A percentile compares a stretch with the other conserved stretches of the same genome.
Evolutionary conservation across 1,284 basidiomycete species (phyloP).

Genomic region (Termitomyces sp.): DNA sequence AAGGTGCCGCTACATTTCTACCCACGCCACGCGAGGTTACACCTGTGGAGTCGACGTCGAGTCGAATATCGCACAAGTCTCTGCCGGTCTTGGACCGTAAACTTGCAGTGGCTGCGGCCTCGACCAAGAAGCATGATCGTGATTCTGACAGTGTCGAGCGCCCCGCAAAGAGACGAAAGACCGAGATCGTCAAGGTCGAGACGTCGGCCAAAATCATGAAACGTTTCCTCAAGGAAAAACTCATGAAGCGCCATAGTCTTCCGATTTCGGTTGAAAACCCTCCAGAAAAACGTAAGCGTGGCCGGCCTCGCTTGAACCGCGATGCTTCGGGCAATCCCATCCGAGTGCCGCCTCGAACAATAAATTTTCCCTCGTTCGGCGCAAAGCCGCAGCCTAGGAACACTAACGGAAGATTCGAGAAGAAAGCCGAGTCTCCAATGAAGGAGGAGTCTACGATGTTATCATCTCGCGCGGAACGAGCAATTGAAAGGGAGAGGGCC

Average conservation of each 20-base stretch:
- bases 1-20: constrained; percentile 37
- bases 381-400: constrained; percentile 32
- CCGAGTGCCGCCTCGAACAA: constrained; percentile 15
- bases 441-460: constrained; percentile 25
- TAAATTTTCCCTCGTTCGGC: neutral
- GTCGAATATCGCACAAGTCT: constrained; percentile 45
- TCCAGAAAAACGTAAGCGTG: constrained; percentile 32
- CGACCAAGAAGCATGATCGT: constrained; percentile 27
- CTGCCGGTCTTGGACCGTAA: constrained; percentile 51
- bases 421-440: constrained; percentile 33
- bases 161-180: constrained; percentile 41
- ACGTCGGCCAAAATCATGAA: constrained; percentile 12
- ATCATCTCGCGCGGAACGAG: constrained; percentile 36
- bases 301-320: constrained; percentile 32
- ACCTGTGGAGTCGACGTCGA: constrained; percentile 37
- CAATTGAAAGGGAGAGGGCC: constrained; percentile 36
- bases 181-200: constrained; percentile 22
- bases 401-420: constrained; percentile 48
- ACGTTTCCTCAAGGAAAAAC: constrained; percentile 9
- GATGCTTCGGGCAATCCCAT: constrained; percentile 23
- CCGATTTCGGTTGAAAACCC: constrained; percentile 8
- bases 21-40: constrained; percentile 50
- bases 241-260: constrained; percentile 16
- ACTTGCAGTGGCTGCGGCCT: constrained; percentile 34
- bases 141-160: constrained; percentile 33